Evolutionary conservation across 306 rosid species (phyloP), one percentile per base, ranked within the genome.

Genomic region (Rubus parviflorus): DNA sequence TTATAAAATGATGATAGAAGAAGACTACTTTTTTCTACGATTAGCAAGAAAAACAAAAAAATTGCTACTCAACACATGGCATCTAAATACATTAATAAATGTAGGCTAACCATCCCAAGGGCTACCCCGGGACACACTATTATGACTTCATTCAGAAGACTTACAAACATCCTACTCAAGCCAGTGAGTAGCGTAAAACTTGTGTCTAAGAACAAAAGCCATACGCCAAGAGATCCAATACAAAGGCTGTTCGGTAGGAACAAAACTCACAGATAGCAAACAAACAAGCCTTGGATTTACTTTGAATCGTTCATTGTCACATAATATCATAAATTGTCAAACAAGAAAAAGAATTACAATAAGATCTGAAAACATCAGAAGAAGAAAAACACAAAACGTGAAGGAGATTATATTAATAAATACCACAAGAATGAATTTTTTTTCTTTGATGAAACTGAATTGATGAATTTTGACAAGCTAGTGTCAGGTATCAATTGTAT

Each of bases 271-370:
- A 54, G 38, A 52, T 9, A n/a, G 52, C 20, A 20, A 72, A 35
- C 64, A 72, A 72, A 38, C 51, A 68, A 35, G n/a, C 52, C 54
- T 68, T 13, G 17, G 54, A 68, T 15, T 70, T 48, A 19, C 8
- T 10, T 38, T 70, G 45, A 25, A 48, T 15, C 40, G 10, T 70
- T 70, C n/a, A 68, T 15, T 17, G 25, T 42, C 46, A 19, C 25
- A 19, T 63, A 16, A 45, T 30, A 70, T 5, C 37, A 70, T 48
- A 70, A 11, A 48, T 6, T 17, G 3, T 47, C 17, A 22, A 23
- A 30, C 35, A 30, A 30, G 35, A 30, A 30, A 30, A 30, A 30
- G 35, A 30, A 30, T 30, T 30, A 30, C 1, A 30, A 30, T 30
- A 30, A 9, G 56, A 68, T 68, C 41, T 23, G 14, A 6, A 37